A percentile compares a stretch with the other conserved stretches of the same genome.
Evolutionary conservation across 345 rosid genomes (phyloP).

Genomic region (Angophora floribunda): DNA sequence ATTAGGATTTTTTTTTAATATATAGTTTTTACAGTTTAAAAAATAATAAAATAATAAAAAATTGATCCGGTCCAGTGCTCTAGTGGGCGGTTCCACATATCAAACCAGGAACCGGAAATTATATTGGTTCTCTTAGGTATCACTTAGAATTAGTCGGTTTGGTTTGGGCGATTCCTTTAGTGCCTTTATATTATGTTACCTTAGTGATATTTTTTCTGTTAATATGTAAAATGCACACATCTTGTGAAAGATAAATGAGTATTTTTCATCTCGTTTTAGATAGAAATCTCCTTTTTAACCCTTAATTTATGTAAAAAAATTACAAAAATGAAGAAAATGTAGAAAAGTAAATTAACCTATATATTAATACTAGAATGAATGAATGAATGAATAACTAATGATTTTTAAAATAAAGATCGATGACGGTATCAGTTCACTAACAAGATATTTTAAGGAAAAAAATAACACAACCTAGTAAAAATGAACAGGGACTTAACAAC

Average conservation of each 20-base stretch:
- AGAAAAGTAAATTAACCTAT: neutral
- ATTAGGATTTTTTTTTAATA: too few species aligned
- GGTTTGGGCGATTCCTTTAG: accelerated
- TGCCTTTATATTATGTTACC: neutral
- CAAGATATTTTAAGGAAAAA: neutral
- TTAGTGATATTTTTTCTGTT: neutral
- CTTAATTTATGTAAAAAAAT: neutral
- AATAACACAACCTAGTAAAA: neutral
- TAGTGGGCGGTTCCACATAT: too few species aligned
- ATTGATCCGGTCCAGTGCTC: accelerated
- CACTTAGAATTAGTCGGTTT: accelerated
- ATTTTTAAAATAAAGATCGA: neutral
- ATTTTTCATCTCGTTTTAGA: neutral
- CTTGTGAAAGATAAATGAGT: neutral
- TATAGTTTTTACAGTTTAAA: too few species aligned
- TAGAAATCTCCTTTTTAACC: neutral
- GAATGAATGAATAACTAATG: neutral
- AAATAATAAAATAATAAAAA: too few species aligned
- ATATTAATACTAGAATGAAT: neutral
- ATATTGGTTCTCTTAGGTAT: too few species aligned
- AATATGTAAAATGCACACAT: neutral
- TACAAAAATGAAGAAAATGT: neutral
- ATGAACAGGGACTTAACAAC: neutral
- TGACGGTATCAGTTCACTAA: neutral
- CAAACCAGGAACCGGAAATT: too few species aligned